Conservation (phyloP, 352 stramenopile genomes). For the Phytopythium vexans region DNA sequence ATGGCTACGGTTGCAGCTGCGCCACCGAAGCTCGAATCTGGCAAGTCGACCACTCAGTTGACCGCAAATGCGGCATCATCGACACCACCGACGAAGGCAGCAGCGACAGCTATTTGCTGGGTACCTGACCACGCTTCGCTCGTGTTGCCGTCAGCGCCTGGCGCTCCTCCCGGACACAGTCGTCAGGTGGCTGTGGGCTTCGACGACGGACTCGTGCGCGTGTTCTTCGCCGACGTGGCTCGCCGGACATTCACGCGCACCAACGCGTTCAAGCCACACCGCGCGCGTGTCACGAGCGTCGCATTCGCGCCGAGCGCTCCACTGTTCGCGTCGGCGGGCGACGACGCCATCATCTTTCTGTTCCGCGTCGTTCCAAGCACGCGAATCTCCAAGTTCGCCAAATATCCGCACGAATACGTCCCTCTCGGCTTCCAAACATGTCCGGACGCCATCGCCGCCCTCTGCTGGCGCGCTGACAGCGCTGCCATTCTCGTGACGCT, state of each 20-base stretch:
- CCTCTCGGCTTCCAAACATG: slow-evolving; percentile 76
- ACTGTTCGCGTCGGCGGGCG: slow-evolving; percentile 74
- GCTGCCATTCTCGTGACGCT: slow-evolving; percentile 69
- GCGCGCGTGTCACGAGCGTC: slow-evolving; percentile 57
- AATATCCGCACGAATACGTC: slow-evolving; percentile 57
- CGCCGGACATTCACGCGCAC: slow-evolving; percentile 51
- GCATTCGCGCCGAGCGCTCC: slow-evolving; percentile 45
- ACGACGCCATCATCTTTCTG: slow-evolving; percentile 86
- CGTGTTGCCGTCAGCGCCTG: slow-evolving; percentile 20
- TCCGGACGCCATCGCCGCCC: slow-evolving; percentile 18
- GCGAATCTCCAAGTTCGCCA: slow-evolving; percentile 51
- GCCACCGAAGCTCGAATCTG: not conserved
- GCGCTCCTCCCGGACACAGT: slow-evolving; percentile 15
- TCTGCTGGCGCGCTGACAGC: slow-evolving; percentile 74
- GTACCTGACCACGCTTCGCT: slow-evolving; percentile 41
- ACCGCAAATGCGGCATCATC: slow-evolving; percentile 4
- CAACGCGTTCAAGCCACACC: slow-evolving; percentile 90
- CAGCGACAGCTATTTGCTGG: slow-evolving; percentile 72
- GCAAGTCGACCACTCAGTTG: no score
- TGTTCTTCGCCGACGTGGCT: slow-evolving; percentile 55
- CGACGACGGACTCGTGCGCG: slow-evolving; percentile 81
- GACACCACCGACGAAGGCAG: slow-evolving; percentile 3
- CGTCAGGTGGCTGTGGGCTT: slow-evolving; percentile 88
- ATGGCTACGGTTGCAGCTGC: slow-evolving; percentile 7
- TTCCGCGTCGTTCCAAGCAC: slow-evolving; percentile 58